phyloP scores from a whole-genome alignment of 2,329 filamentous ascomycete species.

The Aulographum hederae region DNA sequence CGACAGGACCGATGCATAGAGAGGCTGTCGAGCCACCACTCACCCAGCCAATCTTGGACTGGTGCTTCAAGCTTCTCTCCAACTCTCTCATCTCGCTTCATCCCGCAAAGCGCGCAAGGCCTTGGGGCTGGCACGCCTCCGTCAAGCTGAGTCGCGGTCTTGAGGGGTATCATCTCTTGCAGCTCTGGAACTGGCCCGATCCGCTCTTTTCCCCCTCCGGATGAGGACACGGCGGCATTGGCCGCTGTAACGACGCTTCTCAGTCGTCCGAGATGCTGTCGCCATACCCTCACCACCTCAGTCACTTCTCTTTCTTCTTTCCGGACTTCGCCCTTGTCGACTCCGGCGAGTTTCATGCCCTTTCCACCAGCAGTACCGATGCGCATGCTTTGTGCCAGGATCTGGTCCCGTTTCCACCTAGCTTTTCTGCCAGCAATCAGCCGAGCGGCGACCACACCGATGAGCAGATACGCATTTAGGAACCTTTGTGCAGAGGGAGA shows the following conservation, averaged over 20 bases:
- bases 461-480: slow-evolving; percentile 41
- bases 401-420: slow-evolving; percentile 79
- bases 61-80: slow-evolving; percentile 61
- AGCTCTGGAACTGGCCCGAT: slow-evolving; percentile 47
- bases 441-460: slow-evolving; percentile 53
- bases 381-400: slow-evolving; percentile 72
- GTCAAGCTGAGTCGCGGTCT: slow-evolving; percentile 39
- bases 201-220: slow-evolving; percentile 16
- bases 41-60: slow-evolving; percentile 80
- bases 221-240: slow-evolving; percentile 31
- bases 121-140: slow-evolving; percentile 57
- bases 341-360: slow-evolving; percentile 76
- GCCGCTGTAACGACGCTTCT: slow-evolving; percentile 44
- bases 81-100: slow-evolving; percentile 68
- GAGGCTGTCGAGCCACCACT: slow-evolving; percentile 75
- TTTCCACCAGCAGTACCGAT: slow-evolving; percentile 57
- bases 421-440: slow-evolving; percentile 70
- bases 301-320: slow-evolving; percentile 73
- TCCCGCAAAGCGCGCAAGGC: slow-evolving; percentile 67
- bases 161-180: slow-evolving; percentile 47
- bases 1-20: slow-evolving; percentile 55
- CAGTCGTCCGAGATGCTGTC: slow-evolving; percentile 54
- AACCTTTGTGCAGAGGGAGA: slow-evolving; percentile 44
- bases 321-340: slow-evolving; percentile 67
- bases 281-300: slow-evolving; percentile 61